These are phyloP conservation scores for Cucurbitaria berberidis DNA, from an alignment of 2,329 filamentous ascomycete species.

Conservation along the genomic window DNA sequence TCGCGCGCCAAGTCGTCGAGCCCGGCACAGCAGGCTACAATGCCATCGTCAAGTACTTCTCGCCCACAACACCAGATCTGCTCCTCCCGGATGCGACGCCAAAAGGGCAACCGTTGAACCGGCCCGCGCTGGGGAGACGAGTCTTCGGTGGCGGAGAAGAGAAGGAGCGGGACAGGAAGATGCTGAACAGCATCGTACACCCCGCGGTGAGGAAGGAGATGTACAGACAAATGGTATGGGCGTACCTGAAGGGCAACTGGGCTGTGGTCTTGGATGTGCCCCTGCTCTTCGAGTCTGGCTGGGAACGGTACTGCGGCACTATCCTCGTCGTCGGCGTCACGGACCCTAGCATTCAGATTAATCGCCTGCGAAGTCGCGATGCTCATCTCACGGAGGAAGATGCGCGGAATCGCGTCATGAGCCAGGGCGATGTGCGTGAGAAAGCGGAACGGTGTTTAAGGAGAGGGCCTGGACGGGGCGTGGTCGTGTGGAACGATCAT, in stretches of 20 bases:
- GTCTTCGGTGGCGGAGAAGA: constrained; percentile 84
- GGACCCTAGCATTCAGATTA: constrained; percentile 83
- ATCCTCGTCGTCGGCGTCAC: constrained; percentile 86
- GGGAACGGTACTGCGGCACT: constrained; percentile 84
- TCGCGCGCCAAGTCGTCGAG: constrained; percentile 92
- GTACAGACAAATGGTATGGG: constrained; percentile 73
- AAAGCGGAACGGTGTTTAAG: constrained; percentile 79
- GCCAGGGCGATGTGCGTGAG: constrained; percentile 82
- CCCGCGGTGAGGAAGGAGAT: constrained; percentile 86
- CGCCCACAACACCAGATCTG: constrained; percentile 81
- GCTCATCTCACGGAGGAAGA: constrained; percentile 81
- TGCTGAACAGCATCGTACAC: constrained; percentile 90
- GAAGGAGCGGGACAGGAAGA: constrained; percentile 71
- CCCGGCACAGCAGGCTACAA: constrained; percentile 85
- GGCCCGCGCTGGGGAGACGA: constrained; percentile 80
- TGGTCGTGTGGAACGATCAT: constrained; percentile 91
- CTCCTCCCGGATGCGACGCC: constrained; percentile 67
- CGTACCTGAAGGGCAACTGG: constrained; percentile 79
- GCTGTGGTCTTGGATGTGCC: constrained; percentile 93
- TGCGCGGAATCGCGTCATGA: constrained; percentile 82
- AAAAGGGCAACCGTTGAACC: constrained; percentile 78
- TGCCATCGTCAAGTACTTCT: constrained; percentile 82
- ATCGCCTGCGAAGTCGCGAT: constrained; percentile 76
- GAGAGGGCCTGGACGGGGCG: constrained; percentile 67
- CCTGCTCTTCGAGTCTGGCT: constrained; percentile 84